These are phyloP conservation scores for Exserohilum rostratum DNA, from an alignment of 2,329 filamentous ascomycete species.

Conservation along the genomic window DNA sequence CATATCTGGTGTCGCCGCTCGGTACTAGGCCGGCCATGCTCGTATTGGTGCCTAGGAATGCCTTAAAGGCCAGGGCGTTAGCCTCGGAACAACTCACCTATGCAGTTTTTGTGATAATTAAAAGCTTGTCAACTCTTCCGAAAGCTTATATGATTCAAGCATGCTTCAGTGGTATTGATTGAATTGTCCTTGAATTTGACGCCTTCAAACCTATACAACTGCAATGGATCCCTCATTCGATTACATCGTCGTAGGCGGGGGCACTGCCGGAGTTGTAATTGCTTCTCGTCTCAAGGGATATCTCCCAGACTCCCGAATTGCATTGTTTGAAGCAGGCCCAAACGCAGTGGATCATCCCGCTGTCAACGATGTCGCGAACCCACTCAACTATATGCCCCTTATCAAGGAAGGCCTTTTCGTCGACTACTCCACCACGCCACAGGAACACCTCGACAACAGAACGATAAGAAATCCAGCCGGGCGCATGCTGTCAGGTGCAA, in stretches of 20 bases:
- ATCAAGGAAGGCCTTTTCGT: constrained; percentile 15
- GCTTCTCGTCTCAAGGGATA: constrained; percentile 26
- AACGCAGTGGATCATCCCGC: constrained; percentile 12
- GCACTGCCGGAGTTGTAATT: constrained; percentile 30
- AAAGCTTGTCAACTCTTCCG: too few species aligned
- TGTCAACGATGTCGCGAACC: constrained; percentile 16
- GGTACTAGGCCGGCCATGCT: too few species aligned
- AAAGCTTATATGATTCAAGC: too few species aligned
- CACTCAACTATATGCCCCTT: constrained; percentile 4
- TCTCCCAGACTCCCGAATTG: constrained; percentile 8
- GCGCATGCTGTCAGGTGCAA: constrained; percentile 23
- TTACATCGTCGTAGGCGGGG: constrained; percentile 35
- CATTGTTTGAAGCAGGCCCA: constrained; percentile 24
- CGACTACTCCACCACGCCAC: constrained; percentile 25
- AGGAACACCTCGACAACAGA: constrained; percentile 18
- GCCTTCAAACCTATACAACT: background rate
- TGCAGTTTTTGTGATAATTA: too few species aligned
- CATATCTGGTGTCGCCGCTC: too few species aligned
- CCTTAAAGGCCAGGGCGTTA: too few species aligned
- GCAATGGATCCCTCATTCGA: constrained; percentile 13
- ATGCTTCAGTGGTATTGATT: too few species aligned
- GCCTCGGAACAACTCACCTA: too few species aligned
- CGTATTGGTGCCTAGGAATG: too few species aligned
- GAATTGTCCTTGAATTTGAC: background rate
- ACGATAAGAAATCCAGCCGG: constrained; percentile 20